Evolutionary conservation across 805 yeast species (phyloP).

Genomic region (Limtongozyma cylindracea): DNA sequence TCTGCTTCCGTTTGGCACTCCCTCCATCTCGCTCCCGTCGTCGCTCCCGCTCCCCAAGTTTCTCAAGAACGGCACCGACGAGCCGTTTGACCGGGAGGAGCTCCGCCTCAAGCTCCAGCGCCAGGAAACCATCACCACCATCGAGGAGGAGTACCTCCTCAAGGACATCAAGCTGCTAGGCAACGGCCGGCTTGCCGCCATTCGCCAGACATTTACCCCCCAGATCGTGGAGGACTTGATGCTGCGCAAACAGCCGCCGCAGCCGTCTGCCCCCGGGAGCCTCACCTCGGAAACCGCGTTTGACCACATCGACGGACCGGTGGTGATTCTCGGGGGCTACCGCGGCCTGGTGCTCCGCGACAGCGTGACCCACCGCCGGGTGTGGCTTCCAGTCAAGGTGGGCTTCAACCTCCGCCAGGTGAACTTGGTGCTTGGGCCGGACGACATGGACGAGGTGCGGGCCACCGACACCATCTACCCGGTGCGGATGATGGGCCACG

Average conservation of each 20-base stretch:
- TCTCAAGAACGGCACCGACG: neutral
- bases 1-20: too few species aligned
- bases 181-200: constrained; percentile 44
- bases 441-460: constrained; percentile 35
- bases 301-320: constrained; percentile 47
- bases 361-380: constrained; percentile 28
- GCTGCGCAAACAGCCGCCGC: constrained; percentile 6
- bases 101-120: constrained; percentile 17
- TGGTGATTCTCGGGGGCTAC: constrained; percentile 70
- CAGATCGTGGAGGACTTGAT: constrained; percentile 12
- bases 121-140: constrained; percentile 29
- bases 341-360: constrained; percentile 64
- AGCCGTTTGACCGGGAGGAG: constrained; percentile 4
- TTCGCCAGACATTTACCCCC: too few species aligned
- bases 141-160: constrained; percentile 38
- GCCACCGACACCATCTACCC: constrained; percentile 32
- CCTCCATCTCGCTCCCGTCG: too few species aligned
- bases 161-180: constrained; percentile 29
- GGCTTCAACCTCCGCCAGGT: constrained; percentile 54
- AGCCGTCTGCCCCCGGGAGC: too few species aligned
- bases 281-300: constrained; percentile 21
- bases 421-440: constrained; percentile 50
- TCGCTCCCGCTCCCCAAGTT: too few species aligned
- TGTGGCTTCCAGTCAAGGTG: constrained; percentile 78
- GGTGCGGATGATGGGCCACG: constrained; percentile 53